Conservation (phyloP, 208 protist species). For the Leishmania guyanensis region DNA sequence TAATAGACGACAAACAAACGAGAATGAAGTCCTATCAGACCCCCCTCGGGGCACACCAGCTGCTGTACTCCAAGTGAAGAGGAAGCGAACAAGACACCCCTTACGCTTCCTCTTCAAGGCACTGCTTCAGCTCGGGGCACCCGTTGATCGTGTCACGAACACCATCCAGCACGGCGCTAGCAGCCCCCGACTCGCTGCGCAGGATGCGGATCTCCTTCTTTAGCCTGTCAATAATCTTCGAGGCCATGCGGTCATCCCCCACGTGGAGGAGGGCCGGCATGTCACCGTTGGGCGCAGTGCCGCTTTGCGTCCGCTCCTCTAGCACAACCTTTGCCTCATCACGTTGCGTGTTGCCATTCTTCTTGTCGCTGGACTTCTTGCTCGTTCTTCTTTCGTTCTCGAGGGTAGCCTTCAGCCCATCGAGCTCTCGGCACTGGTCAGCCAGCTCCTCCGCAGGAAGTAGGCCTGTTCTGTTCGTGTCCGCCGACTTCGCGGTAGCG, state of each 20-base stretch:
- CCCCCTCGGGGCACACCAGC: background rate
- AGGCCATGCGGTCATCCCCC: conserved; percentile 14
- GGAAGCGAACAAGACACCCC: background rate
- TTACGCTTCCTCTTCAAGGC: conserved; percentile 14
- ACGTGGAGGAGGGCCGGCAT: conserved; percentile 16
- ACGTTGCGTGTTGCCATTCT: conserved; percentile 11
- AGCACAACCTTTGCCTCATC: background rate
- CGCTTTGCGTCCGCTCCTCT: conserved; percentile 14
- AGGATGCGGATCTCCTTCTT: conserved; percentile 22
- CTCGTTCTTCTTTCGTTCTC: background rate
- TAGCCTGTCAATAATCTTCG: conserved; percentile 19
- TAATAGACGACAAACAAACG: background rate
- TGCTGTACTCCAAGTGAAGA: background rate
- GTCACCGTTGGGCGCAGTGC: conserved; percentile 5
- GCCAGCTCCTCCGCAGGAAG: conserved; percentile 2
- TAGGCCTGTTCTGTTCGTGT: background rate
- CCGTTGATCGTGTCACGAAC: conserved; percentile 13
- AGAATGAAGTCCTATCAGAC: too few relatives aligned
- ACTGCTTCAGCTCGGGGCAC: conserved; percentile 10
- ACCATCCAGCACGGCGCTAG: conserved; percentile 8
- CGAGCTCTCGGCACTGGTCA: conserved; percentile 9
- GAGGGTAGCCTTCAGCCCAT: background rate
- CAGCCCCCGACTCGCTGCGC: conserved; percentile 11
- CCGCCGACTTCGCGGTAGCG: background rate
- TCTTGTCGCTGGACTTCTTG: background rate